Percentiles rank a stretch among this genome's conserved stretches.
Conservation (phyloP, 306 rosid genomes). For the Lathyrus tuberosus region DNA sequence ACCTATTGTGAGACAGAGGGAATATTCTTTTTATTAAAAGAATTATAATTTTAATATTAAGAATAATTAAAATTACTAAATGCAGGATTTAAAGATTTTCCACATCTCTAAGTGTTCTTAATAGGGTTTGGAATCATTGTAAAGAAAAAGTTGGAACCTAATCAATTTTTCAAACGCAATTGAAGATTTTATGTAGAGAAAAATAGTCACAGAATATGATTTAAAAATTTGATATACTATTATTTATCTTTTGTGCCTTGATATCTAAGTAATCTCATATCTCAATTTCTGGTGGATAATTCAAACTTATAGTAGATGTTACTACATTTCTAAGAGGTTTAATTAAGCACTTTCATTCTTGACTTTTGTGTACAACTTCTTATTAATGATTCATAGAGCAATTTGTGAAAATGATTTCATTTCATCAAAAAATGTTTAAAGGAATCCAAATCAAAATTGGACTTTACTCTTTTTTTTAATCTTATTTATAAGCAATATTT, state of each 20-base stretch:
- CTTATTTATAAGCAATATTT: no score
- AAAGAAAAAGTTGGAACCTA: not conserved
- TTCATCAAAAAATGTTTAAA: no score
- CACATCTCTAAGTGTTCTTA: not conserved
- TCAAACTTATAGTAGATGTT: no score
- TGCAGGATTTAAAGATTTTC: not conserved
- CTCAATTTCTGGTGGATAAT: no score
- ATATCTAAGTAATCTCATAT: not conserved
- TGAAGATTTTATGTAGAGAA: not conserved
- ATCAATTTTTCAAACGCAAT: not conserved
- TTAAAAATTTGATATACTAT: not conserved
- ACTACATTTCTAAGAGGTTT: no score
- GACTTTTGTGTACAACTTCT: no score
- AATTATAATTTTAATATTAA: not conserved
- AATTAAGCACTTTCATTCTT: no score
- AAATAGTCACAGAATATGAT: not conserved
- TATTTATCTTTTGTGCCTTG: not conserved
- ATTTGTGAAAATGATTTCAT: no score
- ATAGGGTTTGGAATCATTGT: not conserved
- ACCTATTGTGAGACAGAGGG: no score
- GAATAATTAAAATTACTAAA: not conserved
- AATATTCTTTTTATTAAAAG: not conserved
- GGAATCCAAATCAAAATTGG: no score
- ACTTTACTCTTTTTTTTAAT: no score
- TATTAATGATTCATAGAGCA: no score